These are phyloP conservation scores for Irpex sp. DNA, from an alignment of 1,284 basidiomycete genomes.

Conservation along the genomic window DNA sequence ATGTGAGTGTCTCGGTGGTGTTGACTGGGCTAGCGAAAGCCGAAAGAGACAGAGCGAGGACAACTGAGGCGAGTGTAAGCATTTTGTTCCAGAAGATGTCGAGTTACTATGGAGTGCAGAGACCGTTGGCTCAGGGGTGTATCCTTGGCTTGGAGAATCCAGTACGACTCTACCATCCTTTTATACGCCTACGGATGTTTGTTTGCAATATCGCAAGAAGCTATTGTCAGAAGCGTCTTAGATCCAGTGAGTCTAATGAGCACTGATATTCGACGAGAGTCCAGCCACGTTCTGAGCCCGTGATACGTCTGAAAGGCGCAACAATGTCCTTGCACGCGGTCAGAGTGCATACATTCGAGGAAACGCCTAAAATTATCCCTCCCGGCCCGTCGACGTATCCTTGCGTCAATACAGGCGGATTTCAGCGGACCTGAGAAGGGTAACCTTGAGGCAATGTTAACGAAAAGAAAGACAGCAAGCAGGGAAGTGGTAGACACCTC, in stretches of 20 bases:
- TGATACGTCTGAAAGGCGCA: neutral
- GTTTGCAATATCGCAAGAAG: neutral
- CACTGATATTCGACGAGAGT: neutral
- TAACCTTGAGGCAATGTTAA: neutral
- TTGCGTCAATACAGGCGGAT: neutral
- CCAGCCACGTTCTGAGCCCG: neutral
- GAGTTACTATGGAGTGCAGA: neutral
- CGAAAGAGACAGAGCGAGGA: neutral
- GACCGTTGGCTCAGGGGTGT: neutral
- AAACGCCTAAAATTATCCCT: slow-evolving; percentile 2
- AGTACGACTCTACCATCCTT: neutral
- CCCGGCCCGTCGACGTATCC: neutral
- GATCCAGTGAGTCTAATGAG: neutral
- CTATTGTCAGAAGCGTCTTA: neutral
- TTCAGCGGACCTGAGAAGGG: neutral
- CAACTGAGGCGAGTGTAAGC: neutral
- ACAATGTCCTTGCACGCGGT: neutral
- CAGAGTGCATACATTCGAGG: neutral
- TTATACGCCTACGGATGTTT: neutral
- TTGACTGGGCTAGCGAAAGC: slow-evolving; percentile 1
- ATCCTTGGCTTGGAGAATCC: neutral
- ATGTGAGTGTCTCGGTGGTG: neutral
- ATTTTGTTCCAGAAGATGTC: neutral
- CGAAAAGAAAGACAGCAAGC: neutral
- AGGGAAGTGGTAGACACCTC: neutral